Percentiles rank a stretch among this genome's conserved stretches.
Conservation (phyloP, 441 rosid genomes). For the Flueggea neowawraea region DNA sequence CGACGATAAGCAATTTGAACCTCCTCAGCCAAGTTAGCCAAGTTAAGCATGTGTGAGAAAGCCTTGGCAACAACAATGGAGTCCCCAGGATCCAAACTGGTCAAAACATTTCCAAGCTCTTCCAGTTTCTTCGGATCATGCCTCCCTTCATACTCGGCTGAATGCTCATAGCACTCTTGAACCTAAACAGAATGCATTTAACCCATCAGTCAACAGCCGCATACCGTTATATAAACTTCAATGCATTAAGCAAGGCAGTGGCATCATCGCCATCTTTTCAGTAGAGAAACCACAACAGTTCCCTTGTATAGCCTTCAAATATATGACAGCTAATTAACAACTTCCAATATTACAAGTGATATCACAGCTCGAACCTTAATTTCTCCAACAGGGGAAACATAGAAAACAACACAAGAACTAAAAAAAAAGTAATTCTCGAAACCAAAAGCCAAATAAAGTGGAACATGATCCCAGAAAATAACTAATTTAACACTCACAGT, state of each 20-base stretch:
- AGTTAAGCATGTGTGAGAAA: conserved; percentile 91
- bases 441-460: no score
- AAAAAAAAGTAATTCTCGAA: no score
- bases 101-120: conserved; percentile 81
- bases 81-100: conserved; percentile 93
- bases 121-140: conserved; percentile 70
- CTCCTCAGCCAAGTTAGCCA: no score
- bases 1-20: no score
- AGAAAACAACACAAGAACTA: no score
- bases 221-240: neutral
- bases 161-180: conserved; percentile 90
- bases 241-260: neutral
- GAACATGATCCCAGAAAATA: no score
- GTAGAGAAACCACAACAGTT: neutral
- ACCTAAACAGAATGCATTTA: conserved; percentile 42
- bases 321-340: no score
- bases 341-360: no score
- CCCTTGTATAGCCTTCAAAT: no score
- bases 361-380: no score
- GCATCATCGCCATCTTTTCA: neutral
- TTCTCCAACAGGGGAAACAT: no score
- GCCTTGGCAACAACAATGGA: conserved; percentile 87
- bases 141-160: conserved; percentile 90
- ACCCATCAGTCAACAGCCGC: neutral
- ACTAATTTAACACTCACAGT: no score